These are phyloP conservation scores for Wickerhamiella slavikovae DNA, from an alignment of 805 yeast genomes.

Conservation along the genomic window DNA sequence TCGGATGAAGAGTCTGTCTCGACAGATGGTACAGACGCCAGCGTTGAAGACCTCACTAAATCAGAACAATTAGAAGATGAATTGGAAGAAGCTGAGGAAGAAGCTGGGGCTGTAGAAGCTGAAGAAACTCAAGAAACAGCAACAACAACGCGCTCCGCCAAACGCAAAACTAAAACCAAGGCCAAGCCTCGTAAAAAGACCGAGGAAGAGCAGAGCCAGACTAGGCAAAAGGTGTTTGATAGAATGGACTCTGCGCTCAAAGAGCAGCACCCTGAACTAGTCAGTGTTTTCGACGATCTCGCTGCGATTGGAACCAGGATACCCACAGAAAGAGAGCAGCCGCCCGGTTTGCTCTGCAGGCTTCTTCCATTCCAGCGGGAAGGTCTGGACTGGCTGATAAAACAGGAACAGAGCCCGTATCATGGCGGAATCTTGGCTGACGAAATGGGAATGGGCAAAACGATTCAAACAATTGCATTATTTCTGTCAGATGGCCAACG, in stretches of 20 bases:
- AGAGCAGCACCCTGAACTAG: slow-evolving; percentile 60
- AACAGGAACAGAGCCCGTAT: slow-evolving; percentile 56
- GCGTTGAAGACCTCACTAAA: no score
- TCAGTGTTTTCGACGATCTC: slow-evolving; percentile 48
- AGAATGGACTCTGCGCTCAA: slow-evolving; percentile 47
- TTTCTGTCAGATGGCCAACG: slow-evolving; percentile 30
- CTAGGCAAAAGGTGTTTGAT: slow-evolving; percentile 16
- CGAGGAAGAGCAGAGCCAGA: background rate
- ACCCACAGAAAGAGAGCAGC: no score
- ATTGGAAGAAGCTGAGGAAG: background rate
- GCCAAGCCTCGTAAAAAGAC: slow-evolving; percentile 1
- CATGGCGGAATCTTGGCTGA: slow-evolving; percentile 90
- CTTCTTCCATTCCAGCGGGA: slow-evolving; percentile 83
- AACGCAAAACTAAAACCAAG: background rate
- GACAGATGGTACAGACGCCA: no score
- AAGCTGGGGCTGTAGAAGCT: background rate
- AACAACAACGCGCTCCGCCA: background rate
- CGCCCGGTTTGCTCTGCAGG: slow-evolving; percentile 50
- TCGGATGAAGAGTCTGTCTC: no score
- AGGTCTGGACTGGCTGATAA: slow-evolving; percentile 73
- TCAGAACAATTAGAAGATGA: no score
- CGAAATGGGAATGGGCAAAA: slow-evolving; percentile 99
- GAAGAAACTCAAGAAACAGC: background rate
- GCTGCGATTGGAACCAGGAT: no score
- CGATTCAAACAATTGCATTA: slow-evolving; percentile 85